Evolutionary conservation across 768 basidiomycete species (phyloP).

Genomic region (Lentinula raphanica): DNA sequence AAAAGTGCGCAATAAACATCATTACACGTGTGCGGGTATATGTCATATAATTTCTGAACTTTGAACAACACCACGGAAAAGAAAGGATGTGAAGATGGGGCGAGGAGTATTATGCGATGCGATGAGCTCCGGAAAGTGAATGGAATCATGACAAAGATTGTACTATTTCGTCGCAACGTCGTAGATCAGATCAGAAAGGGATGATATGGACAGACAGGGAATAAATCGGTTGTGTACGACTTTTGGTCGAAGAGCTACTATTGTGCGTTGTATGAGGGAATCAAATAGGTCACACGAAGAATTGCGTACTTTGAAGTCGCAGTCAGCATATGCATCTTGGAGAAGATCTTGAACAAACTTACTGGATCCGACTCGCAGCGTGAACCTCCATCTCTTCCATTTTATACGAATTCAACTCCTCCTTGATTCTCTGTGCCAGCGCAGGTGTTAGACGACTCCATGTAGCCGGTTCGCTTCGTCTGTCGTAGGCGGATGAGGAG

Average conservation of each 20-base stretch:
- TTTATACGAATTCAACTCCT: conserved; percentile 97
- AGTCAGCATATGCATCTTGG: not conserved
- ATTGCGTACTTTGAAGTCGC: conserved; percentile 60
- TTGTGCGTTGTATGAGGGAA: not conserved
- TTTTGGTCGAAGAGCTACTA: not conserved
- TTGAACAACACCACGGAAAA: conserved; percentile 2
- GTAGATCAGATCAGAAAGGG: conserved; percentile 6
- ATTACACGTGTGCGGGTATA: conserved; percentile 10
- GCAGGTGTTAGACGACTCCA: conserved; percentile 95
- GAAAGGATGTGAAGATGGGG: not conserved
- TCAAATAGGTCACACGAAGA: conserved; percentile 61
- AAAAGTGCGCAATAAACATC: conserved; percentile 6
- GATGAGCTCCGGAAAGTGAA: conserved; percentile 3
- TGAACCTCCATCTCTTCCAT: conserved; percentile 99
- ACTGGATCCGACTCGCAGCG: conserved; percentile 87
- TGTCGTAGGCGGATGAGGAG: conserved; percentile 83
- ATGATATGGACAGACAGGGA: not conserved
- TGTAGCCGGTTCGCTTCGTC: conserved; percentile 92
- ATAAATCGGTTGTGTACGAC: not conserved
- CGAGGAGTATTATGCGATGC: conserved; percentile 4
- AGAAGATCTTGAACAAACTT: conserved; percentile 28
- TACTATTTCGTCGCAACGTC: conserved; percentile 5
- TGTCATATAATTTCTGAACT: conserved; percentile 3
- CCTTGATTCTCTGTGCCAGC: conserved; percentile 94
- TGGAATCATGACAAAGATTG: not conserved